Evolutionary conservation across 2,329 filamentous ascomycete species (phyloP), one percentile per base, ranked within the genome.

Genomic region (Domatiomyces catenatus): DNA sequence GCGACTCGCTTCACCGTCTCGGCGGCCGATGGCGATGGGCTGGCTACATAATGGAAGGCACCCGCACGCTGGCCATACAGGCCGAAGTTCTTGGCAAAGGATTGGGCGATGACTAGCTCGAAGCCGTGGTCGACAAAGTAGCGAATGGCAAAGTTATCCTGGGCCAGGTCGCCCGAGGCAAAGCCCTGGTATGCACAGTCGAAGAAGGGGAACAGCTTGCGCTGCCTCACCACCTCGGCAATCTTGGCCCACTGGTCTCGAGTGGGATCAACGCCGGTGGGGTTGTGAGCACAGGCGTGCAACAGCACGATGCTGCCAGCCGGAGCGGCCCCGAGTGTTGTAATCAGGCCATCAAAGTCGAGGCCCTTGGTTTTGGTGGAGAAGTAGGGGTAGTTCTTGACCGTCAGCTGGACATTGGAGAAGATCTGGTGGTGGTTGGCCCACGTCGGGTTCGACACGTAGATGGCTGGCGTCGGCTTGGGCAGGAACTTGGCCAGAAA

Each of bases 341-440:
- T 66, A 66, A 86, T 80, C 84, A 96, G 89, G 70, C 88, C 90
- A 53, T 84, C 80, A 63, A 94, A 89, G 70, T 96, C 88, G 48
- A 98, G 81, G 47, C 87, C 89, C 66, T 87, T 89, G 58, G 89
- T 94, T 65, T 84, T 67, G 66, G 86, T 80, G 67, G 81, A 83
- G 73, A 94, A 98, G 76, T 98, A 98, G 47, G 90, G 92, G 72
- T 98, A 98, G 58, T 79, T 79, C 59, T 82, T 82, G 61, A 87
- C 79, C 32, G 79, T 72, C 26, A 96, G 74, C 60, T 78, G 76
- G 64, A 95, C 88, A 65, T 96, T 96, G 69, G 75, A 79, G 74
- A 98, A 94, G 75, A 98, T 95, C 70, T 96, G 92, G 73, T 93
- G 83, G 80, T 98, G 92, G 74, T 98, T 98, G 60, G 85, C 88